These are phyloP conservation scores for Nannizziopsis barbatae DNA, from an alignment of 2,329 filamentous ascomycete species.

Conservation along the genomic window DNA sequence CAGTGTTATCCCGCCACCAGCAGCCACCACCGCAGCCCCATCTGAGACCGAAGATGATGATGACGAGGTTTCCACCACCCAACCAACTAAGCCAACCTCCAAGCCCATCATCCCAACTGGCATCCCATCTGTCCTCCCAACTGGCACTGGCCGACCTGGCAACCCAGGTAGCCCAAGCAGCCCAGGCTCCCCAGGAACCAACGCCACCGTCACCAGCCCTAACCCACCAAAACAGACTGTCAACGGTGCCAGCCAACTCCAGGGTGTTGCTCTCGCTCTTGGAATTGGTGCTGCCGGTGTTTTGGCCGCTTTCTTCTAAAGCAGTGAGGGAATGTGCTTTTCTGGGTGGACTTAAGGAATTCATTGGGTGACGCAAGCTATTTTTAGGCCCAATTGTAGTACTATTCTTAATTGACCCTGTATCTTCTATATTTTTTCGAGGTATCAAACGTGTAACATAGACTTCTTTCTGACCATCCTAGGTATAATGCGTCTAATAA, in stretches of 20 bases:
- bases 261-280: conserved; percentile 8
- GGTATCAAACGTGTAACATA: too few species aligned
- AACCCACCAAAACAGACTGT: conserved; percentile 6
- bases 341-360: background rate
- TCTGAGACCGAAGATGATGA: background rate
- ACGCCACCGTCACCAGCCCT: conserved; percentile 4
- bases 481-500: too few species aligned
- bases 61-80: background rate
- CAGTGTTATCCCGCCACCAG: conserved; percentile 5
- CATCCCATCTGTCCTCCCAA: background rate
- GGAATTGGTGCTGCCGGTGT: conserved; percentile 3
- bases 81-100: background rate
- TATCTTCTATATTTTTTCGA: too few species aligned
- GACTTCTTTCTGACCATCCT: too few species aligned
- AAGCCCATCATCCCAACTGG: conserved; percentile 5
- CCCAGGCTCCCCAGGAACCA: conserved; percentile 2
- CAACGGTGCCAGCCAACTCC: conserved; percentile 4
- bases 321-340: background rate
- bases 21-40: background rate
- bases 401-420: too few species aligned
- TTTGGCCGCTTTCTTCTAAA: conserved; percentile 3
- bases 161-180: background rate
- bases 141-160: too few species aligned
- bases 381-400: too few species aligned
- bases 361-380: background rate